These are phyloP conservation scores for Malus fusca DNA, from an alignment of 306 rosid species.

Conservation along the genomic window DNA sequence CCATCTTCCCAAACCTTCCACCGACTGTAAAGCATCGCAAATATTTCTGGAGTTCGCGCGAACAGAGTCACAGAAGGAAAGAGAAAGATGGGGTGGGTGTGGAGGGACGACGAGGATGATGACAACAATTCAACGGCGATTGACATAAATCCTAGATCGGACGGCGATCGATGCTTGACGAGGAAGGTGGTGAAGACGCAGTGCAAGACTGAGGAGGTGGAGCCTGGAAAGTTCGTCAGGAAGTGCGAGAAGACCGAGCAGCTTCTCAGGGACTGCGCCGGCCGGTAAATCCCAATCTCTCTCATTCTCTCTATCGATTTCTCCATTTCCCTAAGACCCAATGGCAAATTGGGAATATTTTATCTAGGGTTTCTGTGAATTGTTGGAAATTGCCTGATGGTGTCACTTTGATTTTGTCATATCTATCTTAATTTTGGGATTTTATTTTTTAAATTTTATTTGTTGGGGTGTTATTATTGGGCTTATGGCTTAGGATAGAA, in stretches of 20 bases:
- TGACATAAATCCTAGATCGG: constrained; percentile 4
- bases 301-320: background rate
- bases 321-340: background rate
- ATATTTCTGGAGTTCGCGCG: background rate
- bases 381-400: background rate
- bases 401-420: background rate
- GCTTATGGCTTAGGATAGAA: background rate
- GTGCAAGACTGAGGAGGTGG: constrained; percentile 78
- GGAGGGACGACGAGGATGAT: constrained; percentile 46
- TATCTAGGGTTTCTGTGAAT: background rate
- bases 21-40: background rate
- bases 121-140: constrained; percentile 3
- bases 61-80: background rate
- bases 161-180: constrained; percentile 41
- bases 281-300: constrained; percentile 29
- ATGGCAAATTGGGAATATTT: background rate
- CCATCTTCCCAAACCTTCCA: background rate
- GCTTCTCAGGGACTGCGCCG: constrained; percentile 62
- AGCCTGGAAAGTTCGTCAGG: constrained; percentile 65
- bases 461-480: background rate
- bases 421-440: background rate
- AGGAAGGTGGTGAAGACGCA: constrained; percentile 52
- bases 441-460: background rate
- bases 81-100: constrained; percentile 61
- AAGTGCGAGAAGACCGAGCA: constrained; percentile 86